phyloP scores from a whole-genome alignment of 73 alveolate species.

The Paramecium biaurelia region DNA sequence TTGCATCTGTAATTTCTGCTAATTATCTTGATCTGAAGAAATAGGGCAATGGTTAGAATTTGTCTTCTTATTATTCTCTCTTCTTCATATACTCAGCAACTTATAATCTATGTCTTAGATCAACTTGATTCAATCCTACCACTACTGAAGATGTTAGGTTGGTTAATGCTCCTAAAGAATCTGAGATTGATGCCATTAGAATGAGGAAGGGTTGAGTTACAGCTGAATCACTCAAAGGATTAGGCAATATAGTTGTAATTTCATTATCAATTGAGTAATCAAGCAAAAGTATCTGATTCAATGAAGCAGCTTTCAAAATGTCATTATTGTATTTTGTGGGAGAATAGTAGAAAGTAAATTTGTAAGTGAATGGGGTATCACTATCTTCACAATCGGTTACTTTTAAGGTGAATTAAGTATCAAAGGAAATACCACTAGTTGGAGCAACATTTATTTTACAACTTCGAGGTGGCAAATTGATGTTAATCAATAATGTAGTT shows the following conservation, averaged over 20 bases:
- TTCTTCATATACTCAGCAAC: neutral
- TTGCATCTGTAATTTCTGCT: neutral
- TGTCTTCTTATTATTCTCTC: neutral
- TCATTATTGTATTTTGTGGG: neutral
- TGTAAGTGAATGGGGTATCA: conserved; percentile 7
- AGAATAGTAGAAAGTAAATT: neutral
- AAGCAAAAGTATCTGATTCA: neutral
- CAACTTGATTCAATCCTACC: neutral
- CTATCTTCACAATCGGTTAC: neutral
- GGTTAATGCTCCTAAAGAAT: neutral
- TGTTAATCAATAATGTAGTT: neutral
- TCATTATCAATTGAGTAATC: neutral
- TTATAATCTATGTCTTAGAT: neutral
- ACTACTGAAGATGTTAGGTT: neutral
- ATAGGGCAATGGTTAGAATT: neutral
- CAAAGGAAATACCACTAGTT: neutral
- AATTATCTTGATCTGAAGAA: neutral
- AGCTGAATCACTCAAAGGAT: neutral
- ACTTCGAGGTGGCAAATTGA: neutral
- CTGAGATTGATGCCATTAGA: neutral
- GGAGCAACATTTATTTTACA: neutral
- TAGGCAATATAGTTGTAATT: neutral
- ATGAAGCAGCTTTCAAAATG: neutral
- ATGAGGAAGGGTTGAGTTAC: neutral
- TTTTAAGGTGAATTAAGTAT: neutral